A percentile compares a stretch with the other conserved stretches of the same genome.
Conservation (phyloP, 108 stramenopile species). For the Thalassiosira profunda region DNA sequence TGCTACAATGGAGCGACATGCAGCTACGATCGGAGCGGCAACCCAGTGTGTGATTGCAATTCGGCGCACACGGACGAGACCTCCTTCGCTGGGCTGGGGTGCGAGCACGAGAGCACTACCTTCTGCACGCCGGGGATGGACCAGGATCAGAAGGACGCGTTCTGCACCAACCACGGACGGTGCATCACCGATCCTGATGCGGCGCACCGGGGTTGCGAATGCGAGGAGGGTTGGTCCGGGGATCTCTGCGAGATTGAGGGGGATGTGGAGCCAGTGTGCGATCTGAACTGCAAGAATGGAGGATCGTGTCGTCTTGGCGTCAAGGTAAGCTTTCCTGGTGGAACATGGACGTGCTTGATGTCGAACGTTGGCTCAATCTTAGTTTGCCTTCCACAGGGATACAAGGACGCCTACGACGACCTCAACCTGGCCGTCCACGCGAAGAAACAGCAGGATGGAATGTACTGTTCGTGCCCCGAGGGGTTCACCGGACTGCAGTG, state of each 20-base stretch:
- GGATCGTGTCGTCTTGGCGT: slow-evolving; percentile 47
- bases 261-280: slow-evolving; percentile 29
- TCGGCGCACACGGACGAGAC: slow-evolving; percentile 26
- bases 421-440: slow-evolving; percentile 19
- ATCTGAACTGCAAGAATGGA: slow-evolving; percentile 31
- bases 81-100: slow-evolving; percentile 27
- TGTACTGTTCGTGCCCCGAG: slow-evolving; percentile 65
- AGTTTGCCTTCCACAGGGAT: too few relatives aligned
- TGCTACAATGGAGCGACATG: slow-evolving; percentile 50
- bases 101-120: slow-evolving; percentile 35
- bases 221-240: slow-evolving; percentile 37
- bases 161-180: slow-evolving; percentile 29
- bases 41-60: slow-evolving; percentile 39
- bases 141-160: slow-evolving; percentile 43
- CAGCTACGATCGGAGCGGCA: slow-evolving; percentile 24
- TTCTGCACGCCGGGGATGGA: slow-evolving; percentile 27
- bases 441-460: slow-evolving; percentile 37
- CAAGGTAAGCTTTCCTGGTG: too few relatives aligned
- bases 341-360: too few relatives aligned
- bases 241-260: slow-evolving; percentile 40
- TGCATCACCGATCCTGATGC: slow-evolving; percentile 32
- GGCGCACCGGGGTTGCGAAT: slow-evolving; percentile 29
- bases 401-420: slow-evolving; percentile 30
- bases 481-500: slow-evolving; percentile 68
- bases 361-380: too few relatives aligned